Evolutionary conservation across 2,329 filamentous ascomycete species (phyloP), one percentile per base, ranked within the genome.

Genomic region (Chrysosporium keratinophilum): DNA sequence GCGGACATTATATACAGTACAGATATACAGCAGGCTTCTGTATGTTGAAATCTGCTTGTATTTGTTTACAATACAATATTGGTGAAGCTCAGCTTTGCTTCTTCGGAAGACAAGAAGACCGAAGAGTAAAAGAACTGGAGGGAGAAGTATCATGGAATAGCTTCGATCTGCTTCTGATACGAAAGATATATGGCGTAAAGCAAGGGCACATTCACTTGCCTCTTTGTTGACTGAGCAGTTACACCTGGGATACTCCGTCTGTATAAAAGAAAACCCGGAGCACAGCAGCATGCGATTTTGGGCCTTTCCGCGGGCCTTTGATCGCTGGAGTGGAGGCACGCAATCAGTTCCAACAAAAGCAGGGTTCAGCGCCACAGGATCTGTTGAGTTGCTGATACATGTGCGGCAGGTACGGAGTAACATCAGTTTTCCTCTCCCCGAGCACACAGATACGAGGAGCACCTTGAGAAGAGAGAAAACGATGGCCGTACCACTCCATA

Each of bases 201-300:
- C 12, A 17, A 34, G 15, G 4, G 39, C 39, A 17, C 7, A 11
- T 48, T 9, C 35, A 42, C 15, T 43, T 4, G 23, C 28, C 34
- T 43, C 48, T 43, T 42, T 50, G 47, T 41, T 20, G 12, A 6
- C 19, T 42, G 10, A 12, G n/a, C 14, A 34, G 37, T 43, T 17
- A 49, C 19, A n/a, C 34, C 14, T 47, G 15, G 7, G 23, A 7
- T 28, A 28, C n/a, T n/a, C n/a, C n/a, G n/a, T n/a, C n/a, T 28
- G 23, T 28, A 28, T 28, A 31, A 39, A 17, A 17, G 17, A 5
- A 14, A 49, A 28, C 15, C 37, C 40, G 31, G 40, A 37, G 33
- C 40, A 51, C 49, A 44, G 31, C 49, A 43, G 49, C 40, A 51
- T 43, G 48, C 48, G 42, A 43, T 50, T 39, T 11, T 28, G 39